These are phyloP conservation scores for Cercophora scortea DNA, from an alignment of 495 filamentous ascomycete species.

Conservation along the genomic window DNA sequence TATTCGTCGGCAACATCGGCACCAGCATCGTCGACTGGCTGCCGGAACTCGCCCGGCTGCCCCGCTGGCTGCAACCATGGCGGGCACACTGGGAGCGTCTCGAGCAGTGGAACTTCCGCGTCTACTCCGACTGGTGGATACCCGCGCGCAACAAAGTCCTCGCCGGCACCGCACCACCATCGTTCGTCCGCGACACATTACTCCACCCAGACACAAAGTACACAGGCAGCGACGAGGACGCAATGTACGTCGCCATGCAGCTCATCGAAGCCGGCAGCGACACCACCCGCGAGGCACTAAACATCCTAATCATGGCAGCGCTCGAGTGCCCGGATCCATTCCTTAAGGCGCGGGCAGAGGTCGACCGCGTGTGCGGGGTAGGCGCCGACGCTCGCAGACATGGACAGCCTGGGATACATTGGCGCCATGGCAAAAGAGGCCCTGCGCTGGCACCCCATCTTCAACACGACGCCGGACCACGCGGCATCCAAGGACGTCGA, in stretches of 20 bases:
- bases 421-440: constrained; percentile 45
- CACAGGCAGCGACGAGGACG: constrained; percentile 30
- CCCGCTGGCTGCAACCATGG: constrained; percentile 34
- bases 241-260: constrained; percentile 35
- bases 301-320: constrained; percentile 29
- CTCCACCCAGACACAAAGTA: constrained; percentile 28
- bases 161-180: constrained; percentile 16
- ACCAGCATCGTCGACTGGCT: constrained; percentile 33
- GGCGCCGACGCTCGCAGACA: constrained; percentile 36
- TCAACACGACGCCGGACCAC: constrained; percentile 21
- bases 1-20: constrained; percentile 7
- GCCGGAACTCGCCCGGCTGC: constrained; percentile 27
- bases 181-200: constrained; percentile 26
- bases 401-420: constrained; percentile 40
- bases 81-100: constrained; percentile 25
- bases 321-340: constrained; percentile 24
- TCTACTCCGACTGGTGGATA: constrained; percentile 31
- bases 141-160: constrained; percentile 17
- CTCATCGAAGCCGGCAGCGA: constrained; percentile 40
- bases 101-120: constrained; percentile 19
- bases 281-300: constrained; percentile 33
- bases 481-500: constrained; percentile 35
- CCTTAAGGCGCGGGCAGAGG: constrained; percentile 21
- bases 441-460: constrained; percentile 46
- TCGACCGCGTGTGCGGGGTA: constrained; percentile 32